A percentile compares a stretch with the other conserved stretches of the same genome.
Evolutionary conservation across 2,329 filamentous ascomycete species (phyloP).

Genomic region (Fusarium poae): DNA sequence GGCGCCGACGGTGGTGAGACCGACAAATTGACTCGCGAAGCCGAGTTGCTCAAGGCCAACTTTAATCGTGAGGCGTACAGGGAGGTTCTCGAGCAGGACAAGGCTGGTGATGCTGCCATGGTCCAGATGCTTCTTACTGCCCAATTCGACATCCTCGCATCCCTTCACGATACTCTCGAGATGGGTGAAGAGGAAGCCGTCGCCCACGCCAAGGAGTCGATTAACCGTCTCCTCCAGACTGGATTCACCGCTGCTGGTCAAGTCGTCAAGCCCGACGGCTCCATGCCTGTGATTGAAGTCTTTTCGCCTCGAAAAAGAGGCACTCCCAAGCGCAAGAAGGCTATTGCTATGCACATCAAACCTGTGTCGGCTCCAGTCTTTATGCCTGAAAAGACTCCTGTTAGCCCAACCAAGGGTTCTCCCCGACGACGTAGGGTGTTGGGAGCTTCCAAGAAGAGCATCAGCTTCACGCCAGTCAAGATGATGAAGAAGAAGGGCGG

Average conservation of each 20-base stretch:
- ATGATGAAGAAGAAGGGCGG: slow-evolving; percentile 80
- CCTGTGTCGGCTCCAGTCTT: slow-evolving; percentile 62
- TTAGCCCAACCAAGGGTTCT: slow-evolving; percentile 76
- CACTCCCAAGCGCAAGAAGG: slow-evolving; percentile 81
- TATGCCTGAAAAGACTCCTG: slow-evolving; percentile 49
- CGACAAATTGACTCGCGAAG: slow-evolving; percentile 80
- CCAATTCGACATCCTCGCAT: slow-evolving; percentile 91
- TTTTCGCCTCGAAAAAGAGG: slow-evolving; percentile 79
- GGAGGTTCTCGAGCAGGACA: slow-evolving; percentile 86
- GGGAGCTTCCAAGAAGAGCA: slow-evolving; percentile 72
- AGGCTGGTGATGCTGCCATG: slow-evolving; percentile 79
- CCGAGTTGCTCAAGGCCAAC: slow-evolving; percentile 85
- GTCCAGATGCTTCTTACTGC: slow-evolving; percentile 88
- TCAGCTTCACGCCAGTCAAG: slow-evolving; percentile 86
- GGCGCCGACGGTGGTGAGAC: slow-evolving; percentile 70
- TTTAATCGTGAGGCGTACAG: slow-evolving; percentile 84
- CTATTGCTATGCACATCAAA: slow-evolving; percentile 57
- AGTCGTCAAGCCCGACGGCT: slow-evolving; percentile 90
- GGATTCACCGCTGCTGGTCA: slow-evolving; percentile 82
- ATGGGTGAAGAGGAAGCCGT: slow-evolving; percentile 90
- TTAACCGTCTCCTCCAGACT: slow-evolving; percentile 81
- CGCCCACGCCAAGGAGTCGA: slow-evolving; percentile 79
- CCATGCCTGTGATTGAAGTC: slow-evolving; percentile 69
- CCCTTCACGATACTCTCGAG: slow-evolving; percentile 82
- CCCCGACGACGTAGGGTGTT: slow-evolving; percentile 81